A percentile compares a stretch with the other conserved stretches of the same genome.
Evolutionary conservation across 2,329 filamentous ascomycete species (phyloP).

Genomic region (Leptosphaerulina australis): DNA sequence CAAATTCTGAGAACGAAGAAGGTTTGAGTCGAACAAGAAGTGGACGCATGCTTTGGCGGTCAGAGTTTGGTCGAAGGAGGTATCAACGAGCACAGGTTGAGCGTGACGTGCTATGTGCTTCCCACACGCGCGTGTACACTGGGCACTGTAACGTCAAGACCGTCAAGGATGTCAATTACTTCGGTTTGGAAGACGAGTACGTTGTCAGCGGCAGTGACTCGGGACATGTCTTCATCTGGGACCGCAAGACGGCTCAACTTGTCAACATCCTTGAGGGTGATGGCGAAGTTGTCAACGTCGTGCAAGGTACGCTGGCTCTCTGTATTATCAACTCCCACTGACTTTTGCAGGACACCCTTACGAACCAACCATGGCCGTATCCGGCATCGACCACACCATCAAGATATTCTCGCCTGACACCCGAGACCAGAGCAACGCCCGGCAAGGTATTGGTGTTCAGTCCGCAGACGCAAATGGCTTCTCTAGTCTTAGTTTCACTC

Average conservation of each 20-base stretch:
- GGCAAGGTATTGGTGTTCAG: slow-evolving; percentile 63
- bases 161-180: slow-evolving; percentile 73
- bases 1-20: slow-evolving; percentile 41
- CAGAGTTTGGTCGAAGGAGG: slow-evolving; percentile 56
- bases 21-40: slow-evolving; percentile 45
- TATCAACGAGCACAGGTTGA: slow-evolving; percentile 59
- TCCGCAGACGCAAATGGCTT: slow-evolving; percentile 52
- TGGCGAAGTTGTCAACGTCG: slow-evolving; percentile 72
- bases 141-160: slow-evolving; percentile 72
- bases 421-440: slow-evolving; percentile 62
- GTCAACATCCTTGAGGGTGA: slow-evolving; percentile 71
- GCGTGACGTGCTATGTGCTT: slow-evolving; percentile 59
- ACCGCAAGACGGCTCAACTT: slow-evolving; percentile 64
- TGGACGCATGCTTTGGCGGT: slow-evolving; percentile 54
- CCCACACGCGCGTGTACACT: slow-evolving; percentile 63
- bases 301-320: slow-evolving; percentile 58
- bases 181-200: slow-evolving; percentile 70
- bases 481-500: slow-evolving; percentile 48
- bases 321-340: background rate
- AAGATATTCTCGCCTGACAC: slow-evolving; percentile 70
- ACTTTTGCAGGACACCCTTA: slow-evolving; percentile 63
- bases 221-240: slow-evolving; percentile 73
- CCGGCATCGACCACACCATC: slow-evolving; percentile 71
- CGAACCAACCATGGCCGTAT: slow-evolving; percentile 69
- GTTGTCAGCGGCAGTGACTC: slow-evolving; percentile 71